Evolutionary conservation across 202 grass and related monocot genomes (phyloP).

Genomic region (Zoysia matrella): DNA sequence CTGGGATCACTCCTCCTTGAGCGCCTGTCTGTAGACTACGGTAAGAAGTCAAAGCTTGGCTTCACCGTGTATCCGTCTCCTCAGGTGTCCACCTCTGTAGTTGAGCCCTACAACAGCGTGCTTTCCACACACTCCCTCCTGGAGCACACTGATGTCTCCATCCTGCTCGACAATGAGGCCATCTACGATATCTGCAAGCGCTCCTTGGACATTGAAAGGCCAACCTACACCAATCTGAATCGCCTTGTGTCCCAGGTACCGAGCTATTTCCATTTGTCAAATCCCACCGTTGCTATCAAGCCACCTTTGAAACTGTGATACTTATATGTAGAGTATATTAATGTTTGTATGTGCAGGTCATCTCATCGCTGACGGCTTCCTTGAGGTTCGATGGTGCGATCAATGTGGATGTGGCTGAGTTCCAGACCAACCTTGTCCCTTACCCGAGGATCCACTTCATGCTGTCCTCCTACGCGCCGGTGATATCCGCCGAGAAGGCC

Average conservation of each 20-base stretch:
- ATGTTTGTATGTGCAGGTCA: slow-evolving; percentile 48
- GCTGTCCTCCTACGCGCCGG: too few relatives aligned
- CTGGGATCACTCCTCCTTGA: slow-evolving; percentile 82
- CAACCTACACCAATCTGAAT: slow-evolving; percentile 79
- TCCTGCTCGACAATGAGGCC: slow-evolving; percentile 82
- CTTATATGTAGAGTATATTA: not conserved
- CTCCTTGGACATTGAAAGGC: slow-evolving; percentile 74
- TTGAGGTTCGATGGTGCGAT: slow-evolving; percentile 84
- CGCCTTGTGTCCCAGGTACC: slow-evolving; percentile 72
- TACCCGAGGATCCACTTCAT: not conserved
- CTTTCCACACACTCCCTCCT: slow-evolving; percentile 72
- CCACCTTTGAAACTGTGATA: not conserved
- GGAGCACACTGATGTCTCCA: slow-evolving; percentile 83
- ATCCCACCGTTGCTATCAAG: not conserved
- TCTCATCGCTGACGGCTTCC: slow-evolving; percentile 82
- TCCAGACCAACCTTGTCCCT: slow-evolving; percentile 87
- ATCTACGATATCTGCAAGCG: slow-evolving; percentile 86
- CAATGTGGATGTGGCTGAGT: slow-evolving; percentile 80
- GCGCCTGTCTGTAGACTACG: slow-evolving; percentile 79
- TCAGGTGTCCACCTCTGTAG: slow-evolving; percentile 79
- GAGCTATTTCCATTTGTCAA: not conserved
- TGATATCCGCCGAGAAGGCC: too few relatives aligned
- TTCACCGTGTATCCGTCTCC: slow-evolving; percentile 90
- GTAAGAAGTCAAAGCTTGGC: slow-evolving; percentile 15
- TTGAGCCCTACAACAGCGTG: slow-evolving; percentile 90